Evolutionary conservation across 2,329 filamentous ascomycete genomes (phyloP), one percentile per base, ranked within the genome.

Genomic region (Trichocomaceae sp.): DNA sequence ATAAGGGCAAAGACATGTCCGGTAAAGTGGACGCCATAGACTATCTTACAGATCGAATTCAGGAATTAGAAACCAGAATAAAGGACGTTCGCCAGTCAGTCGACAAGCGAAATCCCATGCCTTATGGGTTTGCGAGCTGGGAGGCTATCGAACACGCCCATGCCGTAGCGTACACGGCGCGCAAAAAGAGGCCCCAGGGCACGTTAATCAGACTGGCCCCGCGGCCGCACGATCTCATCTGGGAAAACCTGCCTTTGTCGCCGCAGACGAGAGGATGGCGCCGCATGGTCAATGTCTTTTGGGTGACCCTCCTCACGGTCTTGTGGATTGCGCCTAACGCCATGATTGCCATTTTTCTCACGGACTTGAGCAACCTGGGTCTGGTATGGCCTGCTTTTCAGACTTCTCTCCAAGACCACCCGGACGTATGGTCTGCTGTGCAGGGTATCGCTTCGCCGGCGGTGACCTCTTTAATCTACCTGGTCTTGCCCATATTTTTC

Each of bases 101-200:
- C 7, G 92, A 97, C 71, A 90, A 86, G 69, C 84, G 91, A 49
- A 89, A 92, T 67, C 86, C 91, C 15, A 87, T 95, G 80, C 80
- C 89, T 0, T 99, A 91, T 66, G 93, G 93, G 0, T 99, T 99
- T 68, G 91, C 92, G 8, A 96, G 90, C 63, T 99, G 93, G 73
- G 84, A 92, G 42, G 86, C 85, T 42, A 95, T 99, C 54, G 80
- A 85, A 56, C 88, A 95, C 63, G 90, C 93, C 0, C 93, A 99
- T 66, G 83, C 82, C 19, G 90, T 95, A 59, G 93, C 91, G 10
- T 95, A 87, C 71, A 81, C 85, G 9, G 83, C 87, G 20, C 87
- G 87, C 56, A 88, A 84, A 48, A 93, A 93, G 75, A 87, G 86
- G 62, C 88, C 89, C 0, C 79, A 88, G 41, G 89, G 89, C 5